Evolutionary conservation across 805 yeast genomes (phyloP).

Genomic region (Nakazawaea holstii): DNA sequence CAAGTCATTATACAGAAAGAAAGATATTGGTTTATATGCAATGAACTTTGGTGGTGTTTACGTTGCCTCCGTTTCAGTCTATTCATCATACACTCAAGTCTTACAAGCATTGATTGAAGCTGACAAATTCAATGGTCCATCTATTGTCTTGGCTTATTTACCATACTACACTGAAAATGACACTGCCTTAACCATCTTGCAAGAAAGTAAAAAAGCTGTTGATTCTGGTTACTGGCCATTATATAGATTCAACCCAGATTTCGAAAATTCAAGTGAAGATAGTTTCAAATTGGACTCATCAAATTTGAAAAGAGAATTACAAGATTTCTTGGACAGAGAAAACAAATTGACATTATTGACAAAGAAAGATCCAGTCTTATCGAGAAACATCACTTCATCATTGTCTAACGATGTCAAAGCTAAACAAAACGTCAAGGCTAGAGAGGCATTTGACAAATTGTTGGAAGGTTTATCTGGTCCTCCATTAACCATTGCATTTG

Average conservation of each 20-base stretch:
- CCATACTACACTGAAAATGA: conserved; percentile 67
- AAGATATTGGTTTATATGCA: conserved; percentile 90
- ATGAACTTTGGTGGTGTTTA: conserved; percentile 88
- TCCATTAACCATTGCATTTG: conserved; percentile 79
- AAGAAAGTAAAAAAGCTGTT: conserved; percentile 84
- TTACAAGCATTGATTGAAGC: conserved; percentile 88
- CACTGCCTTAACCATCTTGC: conserved; percentile 66
- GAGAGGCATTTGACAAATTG: conserved; percentile 68
- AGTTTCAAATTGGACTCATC: conserved; percentile 79
- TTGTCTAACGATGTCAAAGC: conserved; percentile 56
- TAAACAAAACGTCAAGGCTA: conserved; percentile 62
- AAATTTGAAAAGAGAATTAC: conserved; percentile 67
- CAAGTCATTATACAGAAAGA: conserved; percentile 57
- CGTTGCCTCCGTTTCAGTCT: conserved; percentile 92
- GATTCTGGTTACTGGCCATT: conserved; percentile 97
- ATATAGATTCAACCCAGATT: conserved; percentile 74
- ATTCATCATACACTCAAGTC: conserved; percentile 90
- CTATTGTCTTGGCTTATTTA: conserved; percentile 83
- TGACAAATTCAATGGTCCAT: conserved; percentile 83
- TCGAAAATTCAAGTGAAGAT: conserved; percentile 42
- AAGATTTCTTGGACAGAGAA: conserved; percentile 82
- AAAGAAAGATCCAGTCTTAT: conserved; percentile 63
- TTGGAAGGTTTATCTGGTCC: conserved; percentile 90
- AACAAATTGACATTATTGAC: conserved; percentile 79
- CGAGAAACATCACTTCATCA: conserved; percentile 62